A percentile compares a stretch with the other conserved stretches of the same genome.
Evolutionary conservation across 352 stramenopile species (phyloP).

Genomic region (Aphanomyces cochlioides): DNA sequence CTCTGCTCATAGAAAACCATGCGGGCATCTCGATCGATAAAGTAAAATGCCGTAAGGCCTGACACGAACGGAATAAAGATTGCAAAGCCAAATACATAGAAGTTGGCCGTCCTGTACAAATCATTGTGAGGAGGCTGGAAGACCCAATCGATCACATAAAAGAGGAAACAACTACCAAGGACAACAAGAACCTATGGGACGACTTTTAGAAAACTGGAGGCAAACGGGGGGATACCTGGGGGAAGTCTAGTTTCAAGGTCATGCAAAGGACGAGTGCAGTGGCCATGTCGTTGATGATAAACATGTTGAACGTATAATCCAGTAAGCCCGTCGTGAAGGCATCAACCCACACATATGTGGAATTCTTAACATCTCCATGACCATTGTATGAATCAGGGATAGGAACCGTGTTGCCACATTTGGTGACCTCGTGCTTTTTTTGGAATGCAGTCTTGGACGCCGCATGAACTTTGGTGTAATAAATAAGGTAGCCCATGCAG

Average conservation of each 20-base stretch:
- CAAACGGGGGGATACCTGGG: slow-evolving; percentile 34
- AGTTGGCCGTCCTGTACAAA: slow-evolving; percentile 53
- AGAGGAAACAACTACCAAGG: slow-evolving; percentile 45
- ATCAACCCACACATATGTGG: slow-evolving; percentile 33
- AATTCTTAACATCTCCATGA: slow-evolving; percentile 47
- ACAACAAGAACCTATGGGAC: slow-evolving; percentile 33
- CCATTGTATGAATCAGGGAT: slow-evolving; percentile 34
- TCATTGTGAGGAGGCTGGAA: slow-evolving; percentile 44
- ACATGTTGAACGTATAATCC: slow-evolving; percentile 58
- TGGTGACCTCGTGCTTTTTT: slow-evolving; percentile 40
- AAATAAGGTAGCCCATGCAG: slow-evolving; percentile 59
- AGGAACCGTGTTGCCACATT: slow-evolving; percentile 43
- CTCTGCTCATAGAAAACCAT: slow-evolving; percentile 73
- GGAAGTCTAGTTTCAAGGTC: slow-evolving; percentile 74
- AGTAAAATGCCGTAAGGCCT: slow-evolving; percentile 69
- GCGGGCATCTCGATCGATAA: slow-evolving; percentile 59
- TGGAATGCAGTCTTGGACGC: slow-evolving; percentile 41
- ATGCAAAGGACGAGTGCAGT: slow-evolving; percentile 66
- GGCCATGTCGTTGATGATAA: slow-evolving; percentile 55
- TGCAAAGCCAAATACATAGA: slow-evolving; percentile 56
- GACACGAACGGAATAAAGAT: slow-evolving; percentile 62
- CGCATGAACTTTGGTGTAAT: slow-evolving; percentile 54
- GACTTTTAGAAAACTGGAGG: neutral
- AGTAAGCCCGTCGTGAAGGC: slow-evolving; percentile 62
- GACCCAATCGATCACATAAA: slow-evolving; percentile 52